A percentile compares a stretch with the other conserved stretches of the same genome.
Evolutionary conservation across 1,284 basidiomycete genomes (phyloP).

Genomic region (Puccinia horiana): DNA sequence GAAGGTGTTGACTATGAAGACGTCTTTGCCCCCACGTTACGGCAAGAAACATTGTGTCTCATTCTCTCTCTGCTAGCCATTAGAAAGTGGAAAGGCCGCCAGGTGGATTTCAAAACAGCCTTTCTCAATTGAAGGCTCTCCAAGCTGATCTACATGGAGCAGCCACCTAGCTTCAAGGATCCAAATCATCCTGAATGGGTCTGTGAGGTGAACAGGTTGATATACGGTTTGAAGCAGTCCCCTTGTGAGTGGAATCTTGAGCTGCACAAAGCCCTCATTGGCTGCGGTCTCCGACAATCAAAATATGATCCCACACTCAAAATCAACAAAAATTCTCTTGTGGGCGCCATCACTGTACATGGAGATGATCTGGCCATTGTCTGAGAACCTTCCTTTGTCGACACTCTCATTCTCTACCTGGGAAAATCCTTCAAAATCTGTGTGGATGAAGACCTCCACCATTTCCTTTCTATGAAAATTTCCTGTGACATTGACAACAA

Average conservation of each 20-base stretch:
- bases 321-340: not conserved
- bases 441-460: not conserved
- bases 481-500: not conserved
- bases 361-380: constrained; percentile 5
- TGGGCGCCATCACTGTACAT: not conserved
- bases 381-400: not conserved
- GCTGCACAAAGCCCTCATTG: not conserved
- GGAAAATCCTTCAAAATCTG: no score
- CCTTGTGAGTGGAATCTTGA: not conserved
- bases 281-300: not conserved
- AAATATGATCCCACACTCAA: constrained; percentile 25
- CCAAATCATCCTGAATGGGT: not conserved
- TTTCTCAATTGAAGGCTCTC: not conserved
- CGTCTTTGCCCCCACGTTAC: not conserved
- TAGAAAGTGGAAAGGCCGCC: not conserved
- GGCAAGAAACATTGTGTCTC: not conserved
- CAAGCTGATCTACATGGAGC: not conserved
- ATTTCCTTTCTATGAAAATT: constrained; percentile 2
- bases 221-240: constrained; percentile 22
- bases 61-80: not conserved
- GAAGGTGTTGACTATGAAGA: constrained; percentile 9
- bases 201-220: not conserved
- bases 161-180: not conserved
- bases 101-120: no score
- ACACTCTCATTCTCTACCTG: not conserved